Evolutionary conservation across 257 asterid species (phyloP).

Genomic region (Ophiorrhiza pumila): DNA sequence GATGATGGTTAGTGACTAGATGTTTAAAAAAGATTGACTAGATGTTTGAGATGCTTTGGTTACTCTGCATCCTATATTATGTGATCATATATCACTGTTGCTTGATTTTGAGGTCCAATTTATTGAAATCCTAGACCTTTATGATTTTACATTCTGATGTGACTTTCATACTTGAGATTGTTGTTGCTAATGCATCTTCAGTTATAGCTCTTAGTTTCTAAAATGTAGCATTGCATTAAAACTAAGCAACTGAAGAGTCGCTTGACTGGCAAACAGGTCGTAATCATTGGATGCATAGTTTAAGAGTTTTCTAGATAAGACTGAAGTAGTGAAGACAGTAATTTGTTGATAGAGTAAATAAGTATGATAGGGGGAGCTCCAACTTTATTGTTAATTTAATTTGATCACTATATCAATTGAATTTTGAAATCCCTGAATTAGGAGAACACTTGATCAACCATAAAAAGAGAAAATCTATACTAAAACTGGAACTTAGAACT

Average conservation of each 20-base stretch:
- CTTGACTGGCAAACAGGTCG: slow-evolving; percentile 1
- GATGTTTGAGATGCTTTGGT: neutral
- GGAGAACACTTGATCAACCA: neutral
- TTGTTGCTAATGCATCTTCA: neutral
- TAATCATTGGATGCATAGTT: neutral
- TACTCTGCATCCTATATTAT: neutral
- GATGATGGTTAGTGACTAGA: no score
- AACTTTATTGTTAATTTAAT: neutral
- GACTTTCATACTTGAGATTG: neutral
- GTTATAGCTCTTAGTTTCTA: neutral
- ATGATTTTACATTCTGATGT: slow-evolving; percentile 4
- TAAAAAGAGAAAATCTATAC: neutral
- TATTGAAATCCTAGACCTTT: neutral
- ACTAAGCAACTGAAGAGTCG: neutral
- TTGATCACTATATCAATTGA: neutral
- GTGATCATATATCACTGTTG: neutral
- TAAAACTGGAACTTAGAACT: neutral
- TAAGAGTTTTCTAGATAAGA: slow-evolving; percentile 6
- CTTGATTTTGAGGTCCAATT: neutral
- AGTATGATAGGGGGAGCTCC: neutral
- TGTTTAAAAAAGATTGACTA: neutral
- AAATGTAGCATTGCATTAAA: neutral
- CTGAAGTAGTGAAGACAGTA: neutral
- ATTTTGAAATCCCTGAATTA: neutral
- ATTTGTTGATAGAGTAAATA: neutral